Evolutionary conservation across 441 rosid genomes (phyloP).

Genomic region (Euphorbia celastroides): DNA sequence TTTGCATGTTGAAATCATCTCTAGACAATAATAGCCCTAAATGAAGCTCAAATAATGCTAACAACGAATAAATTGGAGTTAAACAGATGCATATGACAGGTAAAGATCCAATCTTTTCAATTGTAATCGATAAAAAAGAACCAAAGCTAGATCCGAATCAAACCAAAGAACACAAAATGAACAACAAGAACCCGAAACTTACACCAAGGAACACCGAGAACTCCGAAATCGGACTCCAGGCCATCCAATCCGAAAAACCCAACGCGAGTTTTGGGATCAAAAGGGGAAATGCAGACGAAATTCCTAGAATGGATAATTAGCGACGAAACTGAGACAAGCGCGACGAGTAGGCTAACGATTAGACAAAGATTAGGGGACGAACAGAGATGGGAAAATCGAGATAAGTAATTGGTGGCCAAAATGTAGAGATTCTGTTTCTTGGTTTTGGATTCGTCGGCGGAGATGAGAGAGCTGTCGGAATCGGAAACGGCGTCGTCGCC

Average conservation of each 20-base stretch:
- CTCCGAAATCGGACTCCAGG: constrained; percentile 80
- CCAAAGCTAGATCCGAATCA: constrained; percentile 3
- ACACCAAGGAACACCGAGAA: constrained; percentile 99
- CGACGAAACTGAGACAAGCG: constrained; percentile 25
- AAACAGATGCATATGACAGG: neutral
- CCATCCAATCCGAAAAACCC: constrained; percentile 74
- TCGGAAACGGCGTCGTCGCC: constrained; percentile 53
- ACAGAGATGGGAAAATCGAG: constrained; percentile 58
- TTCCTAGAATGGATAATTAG: constrained; percentile 47
- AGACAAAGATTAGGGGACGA: constrained; percentile 40
- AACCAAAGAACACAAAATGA: neutral
- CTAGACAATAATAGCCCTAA: neutral
- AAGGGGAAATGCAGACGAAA: constrained; percentile 73
- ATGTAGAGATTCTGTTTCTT: constrained; percentile 59
- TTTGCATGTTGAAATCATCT: no score
- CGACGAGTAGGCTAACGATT: constrained; percentile 41
- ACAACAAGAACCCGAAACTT: constrained; percentile 30
- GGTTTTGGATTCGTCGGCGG: constrained; percentile 71
- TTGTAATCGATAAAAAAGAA: neutral
- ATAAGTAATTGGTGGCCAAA: constrained; percentile 47
- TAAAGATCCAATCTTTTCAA: constrained; percentile 11
- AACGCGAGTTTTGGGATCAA: constrained; percentile 60
- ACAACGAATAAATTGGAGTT: neutral
- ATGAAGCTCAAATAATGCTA: neutral
- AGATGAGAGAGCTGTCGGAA: constrained; percentile 29